phyloP scores from a whole-genome alignment of 179 eudicot genomes.

The Corrigiola litoralis region DNA sequence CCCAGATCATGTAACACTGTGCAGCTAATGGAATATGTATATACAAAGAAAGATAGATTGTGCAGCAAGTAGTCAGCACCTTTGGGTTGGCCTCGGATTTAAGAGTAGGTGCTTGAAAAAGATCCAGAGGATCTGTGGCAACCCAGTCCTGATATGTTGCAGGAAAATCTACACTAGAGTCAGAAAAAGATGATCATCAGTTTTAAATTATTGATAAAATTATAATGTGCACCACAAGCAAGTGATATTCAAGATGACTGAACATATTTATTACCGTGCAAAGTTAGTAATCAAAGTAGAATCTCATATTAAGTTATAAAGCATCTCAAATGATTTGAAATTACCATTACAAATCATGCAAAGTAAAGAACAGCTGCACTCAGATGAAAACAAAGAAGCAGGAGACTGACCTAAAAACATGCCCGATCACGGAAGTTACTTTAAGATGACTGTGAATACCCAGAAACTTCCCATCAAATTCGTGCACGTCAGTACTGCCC shows the following conservation, averaged over 20 bases:
- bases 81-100: slow-evolving; percentile 90
- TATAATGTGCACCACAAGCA: background rate
- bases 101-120: slow-evolving; percentile 70
- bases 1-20: background rate
- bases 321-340: background rate
- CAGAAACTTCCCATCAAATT: slow-evolving; percentile 72
- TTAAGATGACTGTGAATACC: slow-evolving; percentile 53
- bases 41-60: background rate
- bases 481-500: slow-evolving; percentile 93
- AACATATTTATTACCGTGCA: background rate
- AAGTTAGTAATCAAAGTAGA: background rate
- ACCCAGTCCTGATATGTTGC: slow-evolving; percentile 80
- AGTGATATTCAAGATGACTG: background rate
- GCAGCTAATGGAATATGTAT: background rate
- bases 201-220: background rate
- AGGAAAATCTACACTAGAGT: slow-evolving; percentile 87
- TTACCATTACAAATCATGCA: background rate
- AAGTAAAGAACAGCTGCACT: background rate
- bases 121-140: slow-evolving; percentile 81
- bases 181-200: slow-evolving; percentile 22
- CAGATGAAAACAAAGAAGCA: slow-evolving; percentile 3
- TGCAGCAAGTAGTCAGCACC: slow-evolving; percentile 36
- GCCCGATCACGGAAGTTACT: slow-evolving; percentile 97
- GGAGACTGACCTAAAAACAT: slow-evolving; percentile 76
- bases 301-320: background rate